Evolutionary conservation across 495 filamentous ascomycete species (phyloP).

Genomic region (Trichoderma gamsii): DNA sequence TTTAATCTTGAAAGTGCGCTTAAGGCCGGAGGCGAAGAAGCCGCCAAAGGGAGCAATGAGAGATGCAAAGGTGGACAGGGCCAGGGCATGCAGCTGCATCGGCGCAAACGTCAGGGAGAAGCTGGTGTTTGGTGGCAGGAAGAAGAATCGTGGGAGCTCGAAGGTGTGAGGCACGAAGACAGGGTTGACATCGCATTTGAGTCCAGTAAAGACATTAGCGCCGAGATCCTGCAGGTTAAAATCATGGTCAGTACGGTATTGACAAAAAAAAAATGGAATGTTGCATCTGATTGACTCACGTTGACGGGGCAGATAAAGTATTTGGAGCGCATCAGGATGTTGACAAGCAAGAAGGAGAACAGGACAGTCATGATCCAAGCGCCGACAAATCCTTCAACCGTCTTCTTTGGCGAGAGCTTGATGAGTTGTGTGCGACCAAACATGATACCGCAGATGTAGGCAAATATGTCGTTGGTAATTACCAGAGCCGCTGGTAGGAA

Average conservation of each 20-base stretch:
- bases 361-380: constrained; percentile 93
- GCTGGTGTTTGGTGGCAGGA: constrained; percentile 47
- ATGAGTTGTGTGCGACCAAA: constrained; percentile 96
- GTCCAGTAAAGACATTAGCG: constrained; percentile 83
- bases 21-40: constrained; percentile 96
- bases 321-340: constrained; percentile 82
- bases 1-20: constrained; percentile 99
- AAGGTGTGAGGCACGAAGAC: constrained; percentile 80
- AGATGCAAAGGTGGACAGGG: constrained; percentile 89
- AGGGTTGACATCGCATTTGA: constrained; percentile 87
- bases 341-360: constrained; percentile 77
- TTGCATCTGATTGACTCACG: constrained; percentile 34
- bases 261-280: neutral
- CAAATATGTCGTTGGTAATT: constrained; percentile 98
- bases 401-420: constrained; percentile 98
- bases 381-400: constrained; percentile 94
- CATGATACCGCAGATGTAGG: constrained; percentile 94
- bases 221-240: constrained; percentile 61
- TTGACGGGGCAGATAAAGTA: constrained; percentile 99
- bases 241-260: neutral
- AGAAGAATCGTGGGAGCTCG: constrained; percentile 64
- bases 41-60: constrained; percentile 97
- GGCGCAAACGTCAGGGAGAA: constrained; percentile 63
- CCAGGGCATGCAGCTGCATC: constrained; percentile 91
- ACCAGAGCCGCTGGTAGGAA: constrained; percentile 93